Evolutionary conservation across 441 rosid species (phyloP), one percentile per base, ranked within the genome.

Genomic region (Erysimum cheiri): DNA sequence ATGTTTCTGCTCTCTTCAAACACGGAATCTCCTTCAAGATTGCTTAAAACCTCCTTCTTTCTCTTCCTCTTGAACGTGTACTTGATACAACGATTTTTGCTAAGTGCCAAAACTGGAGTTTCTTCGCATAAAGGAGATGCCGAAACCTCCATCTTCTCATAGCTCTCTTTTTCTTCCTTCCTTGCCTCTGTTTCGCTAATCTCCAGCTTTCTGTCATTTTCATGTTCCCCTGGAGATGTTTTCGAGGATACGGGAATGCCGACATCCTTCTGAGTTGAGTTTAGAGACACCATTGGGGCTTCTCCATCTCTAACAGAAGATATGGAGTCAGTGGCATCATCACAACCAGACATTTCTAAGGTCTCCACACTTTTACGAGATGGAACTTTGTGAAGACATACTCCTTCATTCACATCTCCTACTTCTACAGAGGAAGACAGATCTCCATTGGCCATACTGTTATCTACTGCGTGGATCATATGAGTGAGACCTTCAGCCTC

Each of bases 11-110:
- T 72, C 70, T 79, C 77, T 29, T 83, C 87, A 39, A 70, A 13
- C 6, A 78, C 53, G 33, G 82, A 73, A 64, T 80, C 81, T 40
- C 83, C 82, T 65, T 88, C 89, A 63, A 80, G 70, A 71, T 84
- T 84, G 83, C 78, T 80, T 44, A 69, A 68, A 64, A 58, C 71
- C 66, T 85, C 96, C 90, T 76, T 90, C 87, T 85, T 91, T 71
- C 91, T 80, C 82, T 90, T 91, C 80, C 96, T 85, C 70, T 77
- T 76, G 80, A 94, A 94, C 17, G 97, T 92, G 85, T 84, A 94
- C 83, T 87, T 89, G 40, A 88, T 80, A 75, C 84, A 81, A 78
- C 82, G 83, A 63, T 69, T 75, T 47, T 75, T 84, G 58, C 80
- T 73, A 53, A 37, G 54, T 35, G 82, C 77, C 70, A 74, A 78